Evolutionary conservation across 2,329 filamentous ascomycete species (phyloP).

Genomic region (Tympanopsis confertula): DNA sequence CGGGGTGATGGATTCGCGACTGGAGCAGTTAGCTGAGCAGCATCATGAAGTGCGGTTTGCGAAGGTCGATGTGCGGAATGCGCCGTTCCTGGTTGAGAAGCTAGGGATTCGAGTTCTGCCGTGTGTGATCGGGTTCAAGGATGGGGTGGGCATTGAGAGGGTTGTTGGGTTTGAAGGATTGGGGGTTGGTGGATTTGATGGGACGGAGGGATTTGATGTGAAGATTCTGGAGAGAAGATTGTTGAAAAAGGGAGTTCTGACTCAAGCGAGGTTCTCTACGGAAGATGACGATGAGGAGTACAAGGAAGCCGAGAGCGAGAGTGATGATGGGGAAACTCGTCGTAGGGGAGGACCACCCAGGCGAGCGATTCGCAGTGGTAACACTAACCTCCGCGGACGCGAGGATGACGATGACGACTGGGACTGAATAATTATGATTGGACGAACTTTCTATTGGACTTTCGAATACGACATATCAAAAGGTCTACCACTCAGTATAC

Average conservation of each 20-base stretch:
- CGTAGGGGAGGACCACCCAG: neutral
- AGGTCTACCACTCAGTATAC: too few species aligned
- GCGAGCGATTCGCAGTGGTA: neutral
- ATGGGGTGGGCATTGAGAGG: slow-evolving; percentile 27
- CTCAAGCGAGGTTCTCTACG: slow-evolving; percentile 17
- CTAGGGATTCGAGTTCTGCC: slow-evolving; percentile 29
- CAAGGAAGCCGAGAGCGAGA: slow-evolving; percentile 15
- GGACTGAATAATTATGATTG: slow-evolving; percentile 20
- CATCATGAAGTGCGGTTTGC: slow-evolving; percentile 20
- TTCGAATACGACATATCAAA: slow-evolving; percentile 6
- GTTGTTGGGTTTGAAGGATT: slow-evolving; percentile 34
- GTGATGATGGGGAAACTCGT: neutral
- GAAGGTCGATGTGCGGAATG: slow-evolving; percentile 28
- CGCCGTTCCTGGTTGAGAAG: slow-evolving; percentile 32
- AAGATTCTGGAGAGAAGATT: slow-evolving; percentile 26
- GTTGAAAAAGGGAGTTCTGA: slow-evolving; percentile 22
- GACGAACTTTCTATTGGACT: slow-evolving; percentile 4
- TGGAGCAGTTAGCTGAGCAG: slow-evolving; percentile 14
- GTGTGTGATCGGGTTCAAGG: slow-evolving; percentile 33
- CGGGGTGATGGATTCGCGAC: slow-evolving; percentile 46
- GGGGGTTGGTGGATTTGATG: slow-evolving; percentile 21
- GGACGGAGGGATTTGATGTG: slow-evolving; percentile 23
- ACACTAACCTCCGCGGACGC: neutral
- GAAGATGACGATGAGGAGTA: slow-evolving; percentile 12
- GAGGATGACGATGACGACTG: slow-evolving; percentile 24